Percentiles rank a stretch among this genome's conserved stretches.
Evolutionary conservation across 257 asterid species (phyloP).

Genomic region (Cinchona pubescens): DNA sequence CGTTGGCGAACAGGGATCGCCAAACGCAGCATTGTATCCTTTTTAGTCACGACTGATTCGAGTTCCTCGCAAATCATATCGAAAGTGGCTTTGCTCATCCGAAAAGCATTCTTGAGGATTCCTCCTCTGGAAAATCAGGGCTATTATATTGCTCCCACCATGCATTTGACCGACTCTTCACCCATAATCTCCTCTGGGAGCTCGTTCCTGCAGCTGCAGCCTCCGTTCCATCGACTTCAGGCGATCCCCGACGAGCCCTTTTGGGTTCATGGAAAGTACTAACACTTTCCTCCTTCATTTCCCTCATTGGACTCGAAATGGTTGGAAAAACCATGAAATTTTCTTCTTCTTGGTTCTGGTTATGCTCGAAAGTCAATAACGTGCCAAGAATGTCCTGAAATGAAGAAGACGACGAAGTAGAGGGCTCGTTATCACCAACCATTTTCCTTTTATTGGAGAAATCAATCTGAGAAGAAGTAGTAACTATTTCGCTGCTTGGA

Average conservation of each 20-base stretch:
- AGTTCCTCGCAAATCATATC: constrained; percentile 64
- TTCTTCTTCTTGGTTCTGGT: neutral
- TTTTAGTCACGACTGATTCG: constrained; percentile 61
- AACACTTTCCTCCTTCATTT: neutral
- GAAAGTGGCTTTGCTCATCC: constrained; percentile 71
- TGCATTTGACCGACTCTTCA: constrained; percentile 65
- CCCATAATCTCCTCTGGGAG: constrained; percentile 68
- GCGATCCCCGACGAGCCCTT: constrained; percentile 26
- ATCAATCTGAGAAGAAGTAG: neutral
- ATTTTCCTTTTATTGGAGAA: constrained; percentile 17
- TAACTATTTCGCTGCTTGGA: neutral
- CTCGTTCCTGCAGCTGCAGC: constrained; percentile 12
- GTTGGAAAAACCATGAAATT: neutral
- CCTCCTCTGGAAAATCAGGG: constrained; percentile 66
- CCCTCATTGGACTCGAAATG: constrained; percentile 1
- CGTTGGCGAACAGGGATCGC: constrained; percentile 91
- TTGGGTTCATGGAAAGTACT: constrained; percentile 11
- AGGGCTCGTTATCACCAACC: neutral
- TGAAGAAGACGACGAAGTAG: constrained; percentile 3
- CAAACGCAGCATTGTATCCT: constrained; percentile 75
- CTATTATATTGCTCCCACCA: constrained; percentile 83
- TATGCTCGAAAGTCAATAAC: constrained; percentile 16
- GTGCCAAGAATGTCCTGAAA: constrained; percentile 28
- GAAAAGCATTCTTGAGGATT: constrained; percentile 58
- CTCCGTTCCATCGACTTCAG: constrained; percentile 17